A percentile compares a stretch with the other conserved stretches of the same genome.
These are phyloP conservation scores for Fusarium napiforme DNA, from an alignment of 2,329 filamentous ascomycete genomes.

Conservation along the genomic window DNA sequence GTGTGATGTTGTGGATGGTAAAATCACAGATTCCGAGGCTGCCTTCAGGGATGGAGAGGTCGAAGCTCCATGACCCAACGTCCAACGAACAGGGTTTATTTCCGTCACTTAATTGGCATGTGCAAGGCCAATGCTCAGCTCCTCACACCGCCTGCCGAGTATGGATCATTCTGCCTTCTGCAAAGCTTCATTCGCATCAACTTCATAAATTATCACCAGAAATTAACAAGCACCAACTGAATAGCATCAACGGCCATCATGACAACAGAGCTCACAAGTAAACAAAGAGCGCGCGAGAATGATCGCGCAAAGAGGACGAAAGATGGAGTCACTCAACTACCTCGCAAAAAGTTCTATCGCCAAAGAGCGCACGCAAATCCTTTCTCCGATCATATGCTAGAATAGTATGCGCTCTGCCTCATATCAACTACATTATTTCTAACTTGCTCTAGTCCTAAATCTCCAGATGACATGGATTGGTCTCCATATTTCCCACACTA, in stretches of 20 bases:
- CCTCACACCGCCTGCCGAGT: slow-evolving; percentile 45
- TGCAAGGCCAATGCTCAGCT: slow-evolving; percentile 16
- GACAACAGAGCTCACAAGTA: slow-evolving; percentile 56
- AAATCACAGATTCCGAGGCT: slow-evolving; percentile 40
- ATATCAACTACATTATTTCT: slow-evolving; percentile 12
- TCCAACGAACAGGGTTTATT: slow-evolving; percentile 27
- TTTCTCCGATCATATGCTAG: slow-evolving; percentile 91
- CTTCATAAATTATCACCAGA: slow-evolving; percentile 27
- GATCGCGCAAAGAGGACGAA: slow-evolving; percentile 68
- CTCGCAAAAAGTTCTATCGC: slow-evolving; percentile 95
- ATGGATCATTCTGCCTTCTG: slow-evolving; percentile 21
- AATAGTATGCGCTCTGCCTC: slow-evolving; percentile 71
- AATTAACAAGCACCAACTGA: slow-evolving; percentile 1
- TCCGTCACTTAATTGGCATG: slow-evolving; percentile 28
- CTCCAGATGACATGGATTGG: slow-evolving; percentile 92
- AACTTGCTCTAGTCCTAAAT: slow-evolving; percentile 70
- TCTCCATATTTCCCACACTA: slow-evolving; percentile 83
- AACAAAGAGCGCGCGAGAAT: slow-evolving; percentile 72
- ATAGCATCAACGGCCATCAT: slow-evolving; percentile 24
- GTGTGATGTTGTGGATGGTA: slow-evolving; percentile 36
- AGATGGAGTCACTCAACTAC: slow-evolving; percentile 70
- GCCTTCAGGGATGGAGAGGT: slow-evolving; percentile 26
- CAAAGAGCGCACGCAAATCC: slow-evolving; percentile 98
- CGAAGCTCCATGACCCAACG: slow-evolving; percentile 22
- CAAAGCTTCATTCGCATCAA: slow-evolving; percentile 22